Conservation (phyloP, 2,329 filamentous ascomycete species). For the Elsinoe arachidis region DNA sequence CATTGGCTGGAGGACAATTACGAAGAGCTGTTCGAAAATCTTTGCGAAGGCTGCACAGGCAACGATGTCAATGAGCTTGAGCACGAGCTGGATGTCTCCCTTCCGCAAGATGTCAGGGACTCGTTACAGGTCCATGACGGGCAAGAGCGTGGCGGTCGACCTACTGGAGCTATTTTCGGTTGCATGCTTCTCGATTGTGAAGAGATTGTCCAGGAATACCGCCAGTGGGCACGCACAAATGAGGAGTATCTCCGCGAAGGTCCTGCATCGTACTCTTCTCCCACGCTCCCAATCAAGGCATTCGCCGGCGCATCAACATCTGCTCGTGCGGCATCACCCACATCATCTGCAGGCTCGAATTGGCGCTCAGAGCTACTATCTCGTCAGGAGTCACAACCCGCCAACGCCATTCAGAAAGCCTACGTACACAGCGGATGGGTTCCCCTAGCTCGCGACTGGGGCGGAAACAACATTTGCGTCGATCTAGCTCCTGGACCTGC, state of each 20-base stretch:
- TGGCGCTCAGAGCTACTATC: slow-evolving; percentile 82
- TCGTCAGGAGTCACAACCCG: slow-evolving; percentile 79
- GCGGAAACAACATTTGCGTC: slow-evolving; percentile 91
- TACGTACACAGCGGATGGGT: slow-evolving; percentile 96
- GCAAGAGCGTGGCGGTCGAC: slow-evolving; percentile 86
- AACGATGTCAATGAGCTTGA: slow-evolving; percentile 97
- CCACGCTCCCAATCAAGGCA: slow-evolving; percentile 61
- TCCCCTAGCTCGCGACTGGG: slow-evolving; percentile 92
- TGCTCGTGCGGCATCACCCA: slow-evolving; percentile 52
- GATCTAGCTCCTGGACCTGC: slow-evolving; percentile 84
- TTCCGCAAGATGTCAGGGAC: slow-evolving; percentile 88
- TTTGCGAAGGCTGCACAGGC: slow-evolving; percentile 81
- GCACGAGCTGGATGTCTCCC: slow-evolving; percentile 86
- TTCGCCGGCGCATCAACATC: slow-evolving; percentile 59
- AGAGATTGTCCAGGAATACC: slow-evolving; percentile 96
- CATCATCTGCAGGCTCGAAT: slow-evolving; percentile 32
- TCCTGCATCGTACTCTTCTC: slow-evolving; percentile 44
- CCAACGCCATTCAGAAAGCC: slow-evolving; percentile 77
- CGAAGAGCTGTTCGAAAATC: slow-evolving; percentile 84
- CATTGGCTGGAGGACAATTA: slow-evolving; percentile 92
- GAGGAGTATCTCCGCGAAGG: slow-evolving; percentile 60
- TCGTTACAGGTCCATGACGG: slow-evolving; percentile 87
- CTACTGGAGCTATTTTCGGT: slow-evolving; percentile 87
- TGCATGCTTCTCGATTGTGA: slow-evolving; percentile 96
- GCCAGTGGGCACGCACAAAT: slow-evolving; percentile 90